Evolutionary conservation across 306 rosid genomes (phyloP).

Genomic region (Luffa acutangula): DNA sequence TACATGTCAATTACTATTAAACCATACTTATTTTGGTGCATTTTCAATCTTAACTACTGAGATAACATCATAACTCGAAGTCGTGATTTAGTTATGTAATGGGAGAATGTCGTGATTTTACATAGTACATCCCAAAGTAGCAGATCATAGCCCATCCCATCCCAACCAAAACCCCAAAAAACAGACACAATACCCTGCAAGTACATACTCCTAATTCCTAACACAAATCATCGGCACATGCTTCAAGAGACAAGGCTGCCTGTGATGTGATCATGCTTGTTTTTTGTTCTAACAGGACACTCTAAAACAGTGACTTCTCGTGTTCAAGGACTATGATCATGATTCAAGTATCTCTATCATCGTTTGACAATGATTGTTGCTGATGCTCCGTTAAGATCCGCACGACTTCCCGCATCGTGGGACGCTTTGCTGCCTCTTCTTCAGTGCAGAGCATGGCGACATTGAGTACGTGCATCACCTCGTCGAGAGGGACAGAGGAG

Average conservation of each 20-base stretch:
- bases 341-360: neutral
- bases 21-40: too few species aligned
- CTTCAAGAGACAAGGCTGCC: neutral
- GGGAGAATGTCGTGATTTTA: neutral
- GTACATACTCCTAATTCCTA: neutral
- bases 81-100: neutral
- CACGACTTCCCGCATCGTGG: constrained; percentile 92
- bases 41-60: too few species aligned
- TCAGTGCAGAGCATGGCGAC: constrained; percentile 91
- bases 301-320: neutral
- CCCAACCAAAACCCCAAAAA: neutral
- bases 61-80: too few species aligned
- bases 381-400: constrained; percentile 89
- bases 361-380: constrained; percentile 38
- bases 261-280: neutral
- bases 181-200: neutral
- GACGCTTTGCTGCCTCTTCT: constrained; percentile 91
- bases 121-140: neutral
- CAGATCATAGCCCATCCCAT: neutral
- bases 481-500: constrained; percentile 78
- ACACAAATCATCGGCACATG: neutral
- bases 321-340: neutral
- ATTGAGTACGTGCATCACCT: constrained; percentile 80
- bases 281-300: neutral
- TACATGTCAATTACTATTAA: too few species aligned